Base-by-base conservation (phyloP, 225 moss, liverwort and hornwort species). In the Polytrichum commune region DNA sequence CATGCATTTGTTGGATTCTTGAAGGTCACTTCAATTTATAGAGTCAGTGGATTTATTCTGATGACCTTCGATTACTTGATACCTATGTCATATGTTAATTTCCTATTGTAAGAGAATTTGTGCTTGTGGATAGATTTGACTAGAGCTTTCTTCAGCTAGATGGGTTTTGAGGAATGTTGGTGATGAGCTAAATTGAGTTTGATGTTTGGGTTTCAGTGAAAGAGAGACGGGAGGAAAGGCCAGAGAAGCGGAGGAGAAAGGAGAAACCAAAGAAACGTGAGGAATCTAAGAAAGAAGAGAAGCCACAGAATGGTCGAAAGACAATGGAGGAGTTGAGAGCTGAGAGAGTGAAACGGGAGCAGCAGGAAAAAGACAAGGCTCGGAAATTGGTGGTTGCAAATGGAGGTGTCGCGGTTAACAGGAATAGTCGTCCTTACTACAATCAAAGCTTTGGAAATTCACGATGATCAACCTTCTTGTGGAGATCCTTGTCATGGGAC, bases 371-470 rank as follows among this genome's bases (percentile, higher is more conserved):
- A 74, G 83, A 82, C 29, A 90, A 79, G 84, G 92, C 84, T 63
- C 83, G 80, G 32, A 91, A 83, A 62, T 66, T 94, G 71, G 72
- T 90, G 56, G 54, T 77, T 28, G 80, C 92, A 63, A 82, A 81
- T 69, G 79, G 77, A 28, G 75, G 76, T 27, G 77, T 71, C 76
- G 75, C 77, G 19, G 61, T 81, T 26, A 84, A 87, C 61, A 82
- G 80, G 32, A 84, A 76, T 55, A 77, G 95, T 29, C 76, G 81
- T 62, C 86, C 95, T 54, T 88, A 78, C 29, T 96, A 93, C 75
- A 77, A 96, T 78, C 89, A 88, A 72, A 91, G 93, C 81, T 96
- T 78, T 62, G 93, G 95, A 62, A 96, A 96, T 75, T 92, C 94
- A 26, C 82, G 89, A 69, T 90, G 79, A 80, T 46, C 46, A 46